These are phyloP conservation scores for Xanthoconium stramineum DNA, from an alignment of 768 basidiomycete species.

Conservation along the genomic window DNA sequence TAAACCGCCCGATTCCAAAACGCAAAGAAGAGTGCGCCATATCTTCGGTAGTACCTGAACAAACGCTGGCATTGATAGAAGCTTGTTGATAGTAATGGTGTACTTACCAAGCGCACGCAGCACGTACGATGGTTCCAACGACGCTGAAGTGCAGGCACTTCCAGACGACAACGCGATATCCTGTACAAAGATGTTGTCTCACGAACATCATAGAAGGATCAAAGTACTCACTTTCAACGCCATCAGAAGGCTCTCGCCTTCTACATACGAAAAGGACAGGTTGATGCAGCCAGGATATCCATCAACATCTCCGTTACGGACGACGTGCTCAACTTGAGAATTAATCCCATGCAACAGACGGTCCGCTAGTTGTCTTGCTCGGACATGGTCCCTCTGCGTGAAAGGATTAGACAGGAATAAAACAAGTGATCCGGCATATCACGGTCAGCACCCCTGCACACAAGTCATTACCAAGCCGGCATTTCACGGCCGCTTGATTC, in stretches of 20 bases:
- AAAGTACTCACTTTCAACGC: conserved; percentile 73
- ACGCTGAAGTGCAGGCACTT: conserved; percentile 97
- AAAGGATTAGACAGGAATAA: not conserved
- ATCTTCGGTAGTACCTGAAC: conserved; percentile 86
- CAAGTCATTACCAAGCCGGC: conserved; percentile 64
- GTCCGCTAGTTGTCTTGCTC: conserved; percentile 70
- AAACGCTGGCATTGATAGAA: not conserved
- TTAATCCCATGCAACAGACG: conserved; percentile 81
- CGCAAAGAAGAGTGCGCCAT: conserved; percentile 98
- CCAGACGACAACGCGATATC: conserved; percentile 97
- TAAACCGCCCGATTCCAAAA: conserved; percentile 97
- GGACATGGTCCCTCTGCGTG: conserved; percentile 72
- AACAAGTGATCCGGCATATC: not conserved
- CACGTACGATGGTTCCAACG: conserved; percentile 97
- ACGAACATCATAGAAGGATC: conserved; percentile 1
- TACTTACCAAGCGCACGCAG: conserved; percentile 81
- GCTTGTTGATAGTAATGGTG: conserved; percentile 9
- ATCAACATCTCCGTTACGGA: conserved; percentile 87
- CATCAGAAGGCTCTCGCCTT: conserved; percentile 97
- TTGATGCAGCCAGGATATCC: conserved; percentile 98
- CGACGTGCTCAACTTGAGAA: conserved; percentile 81
- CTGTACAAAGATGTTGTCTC: conserved; percentile 35
- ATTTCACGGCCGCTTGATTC: conserved; percentile 44
- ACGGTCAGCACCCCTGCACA: conserved; percentile 94
- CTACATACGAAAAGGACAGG: conserved; percentile 93